phyloP scores from a whole-genome alignment of 1,284 basidiomycete species.

The Abortiporus biennis region DNA sequence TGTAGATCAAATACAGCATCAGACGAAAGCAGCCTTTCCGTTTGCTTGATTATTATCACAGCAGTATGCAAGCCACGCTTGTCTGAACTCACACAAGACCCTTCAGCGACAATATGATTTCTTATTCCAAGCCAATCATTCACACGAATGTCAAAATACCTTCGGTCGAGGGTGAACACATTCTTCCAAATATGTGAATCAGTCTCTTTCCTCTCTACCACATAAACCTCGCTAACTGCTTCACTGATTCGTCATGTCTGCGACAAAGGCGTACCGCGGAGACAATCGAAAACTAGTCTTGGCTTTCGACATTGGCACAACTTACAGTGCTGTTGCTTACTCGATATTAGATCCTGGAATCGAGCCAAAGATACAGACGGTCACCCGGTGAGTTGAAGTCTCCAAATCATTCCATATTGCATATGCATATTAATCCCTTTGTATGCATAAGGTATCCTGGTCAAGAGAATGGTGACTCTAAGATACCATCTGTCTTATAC shows the following conservation, averaged over 20 bases:
- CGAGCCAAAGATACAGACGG: conserved; percentile 37
- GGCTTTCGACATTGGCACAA: conserved; percentile 47
- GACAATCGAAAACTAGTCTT: conserved; percentile 34
- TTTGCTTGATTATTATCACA: too few species aligned
- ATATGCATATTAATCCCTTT: too few species aligned
- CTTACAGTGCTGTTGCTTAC: conserved; percentile 45
- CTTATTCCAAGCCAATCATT: too few species aligned
- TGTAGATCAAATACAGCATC: too few species aligned
- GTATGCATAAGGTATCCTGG: conserved; percentile 40
- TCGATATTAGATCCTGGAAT: conserved; percentile 39
- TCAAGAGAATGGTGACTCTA: conserved; percentile 38
- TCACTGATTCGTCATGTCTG: not conserved
- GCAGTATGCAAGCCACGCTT: too few species aligned
- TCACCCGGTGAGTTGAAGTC: conserved; percentile 38
- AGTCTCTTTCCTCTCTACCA: not conserved
- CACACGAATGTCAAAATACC: too few species aligned
- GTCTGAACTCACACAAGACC: too few species aligned
- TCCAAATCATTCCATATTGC: too few species aligned
- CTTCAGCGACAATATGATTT: too few species aligned
- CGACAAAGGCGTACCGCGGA: conserved; percentile 11
- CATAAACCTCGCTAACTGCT: not conserved
- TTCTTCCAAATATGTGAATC: too few species aligned
- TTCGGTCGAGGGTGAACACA: too few species aligned
- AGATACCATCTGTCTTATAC: conserved; percentile 51
- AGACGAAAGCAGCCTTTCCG: too few species aligned